These are phyloP conservation scores for Lentinula edodes DNA, from an alignment of 768 basidiomycete genomes.

Conservation along the genomic window DNA sequence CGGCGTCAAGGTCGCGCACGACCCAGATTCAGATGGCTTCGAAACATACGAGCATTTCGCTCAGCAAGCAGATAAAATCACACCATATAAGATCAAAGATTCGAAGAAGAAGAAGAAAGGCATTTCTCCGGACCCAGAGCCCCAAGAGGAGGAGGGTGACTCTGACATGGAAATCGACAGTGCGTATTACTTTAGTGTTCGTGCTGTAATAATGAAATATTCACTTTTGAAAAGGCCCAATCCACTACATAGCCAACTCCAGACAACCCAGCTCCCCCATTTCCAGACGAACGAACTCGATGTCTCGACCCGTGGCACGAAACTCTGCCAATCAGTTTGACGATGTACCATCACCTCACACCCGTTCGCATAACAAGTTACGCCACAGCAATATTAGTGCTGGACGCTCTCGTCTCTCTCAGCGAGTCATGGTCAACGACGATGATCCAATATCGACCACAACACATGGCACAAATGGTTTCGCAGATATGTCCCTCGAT, in stretches of 20 bases:
- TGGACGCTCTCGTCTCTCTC: conserved; percentile 30
- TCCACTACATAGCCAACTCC: conserved; percentile 35
- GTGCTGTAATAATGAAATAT: conserved; percentile 11
- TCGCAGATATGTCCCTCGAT: conserved; percentile 17
- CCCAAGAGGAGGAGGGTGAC: conserved; percentile 54
- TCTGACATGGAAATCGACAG: conserved; percentile 79
- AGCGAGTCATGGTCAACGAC: conserved; percentile 16
- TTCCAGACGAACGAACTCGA: conserved; percentile 29
- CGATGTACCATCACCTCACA: conserved; percentile 54
- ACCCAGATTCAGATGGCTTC: conserved; percentile 75
- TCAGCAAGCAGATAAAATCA: conserved; percentile 60
- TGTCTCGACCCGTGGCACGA: conserved; percentile 44
- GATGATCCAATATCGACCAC: conserved; percentile 15
- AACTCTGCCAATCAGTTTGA: conserved; percentile 58
- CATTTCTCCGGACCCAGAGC: conserved; percentile 24
- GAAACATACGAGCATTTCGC: conserved; percentile 77
- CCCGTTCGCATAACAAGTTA: conserved; percentile 22
- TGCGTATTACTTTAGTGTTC: conserved; percentile 26
- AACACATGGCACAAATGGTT: conserved; percentile 17
- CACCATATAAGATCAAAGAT: conserved; percentile 51
- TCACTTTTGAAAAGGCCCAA: conserved; percentile 31
- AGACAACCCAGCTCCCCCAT: conserved; percentile 37
- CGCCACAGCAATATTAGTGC: conserved; percentile 34
- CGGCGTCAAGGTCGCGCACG: conserved; percentile 60
- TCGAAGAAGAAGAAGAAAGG: conserved; percentile 49